These are phyloP conservation scores for Lentinula aciculospora DNA, from an alignment of 768 basidiomycete genomes.

Conservation along the genomic window DNA sequence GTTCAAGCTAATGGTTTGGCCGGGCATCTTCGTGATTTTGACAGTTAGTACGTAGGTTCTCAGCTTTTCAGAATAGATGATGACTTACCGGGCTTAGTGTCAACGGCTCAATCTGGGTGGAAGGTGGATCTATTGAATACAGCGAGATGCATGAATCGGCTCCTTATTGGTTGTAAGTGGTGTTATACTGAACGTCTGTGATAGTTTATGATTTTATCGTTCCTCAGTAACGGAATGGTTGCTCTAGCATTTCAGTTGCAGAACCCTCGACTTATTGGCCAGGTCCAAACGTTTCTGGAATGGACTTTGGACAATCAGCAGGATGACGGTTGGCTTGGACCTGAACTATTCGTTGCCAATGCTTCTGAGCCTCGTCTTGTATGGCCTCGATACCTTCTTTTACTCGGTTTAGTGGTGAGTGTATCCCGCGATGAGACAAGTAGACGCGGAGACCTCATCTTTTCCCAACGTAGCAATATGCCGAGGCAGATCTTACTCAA, in stretches of 20 bases:
- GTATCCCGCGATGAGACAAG: not conserved
- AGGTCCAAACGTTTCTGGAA: constrained; percentile 32
- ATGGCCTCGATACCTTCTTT: constrained; percentile 37
- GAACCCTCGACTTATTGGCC: constrained; percentile 29
- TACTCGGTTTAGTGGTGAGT: constrained; percentile 32
- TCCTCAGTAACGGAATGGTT: constrained; percentile 32
- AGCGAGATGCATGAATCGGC: constrained; percentile 39
- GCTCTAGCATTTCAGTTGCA: constrained; percentile 35
- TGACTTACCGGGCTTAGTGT: constrained; percentile 20
- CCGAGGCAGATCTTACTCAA: constrained; percentile 33
- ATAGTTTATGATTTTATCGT: not conserved
- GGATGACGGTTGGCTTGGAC: constrained; percentile 36
- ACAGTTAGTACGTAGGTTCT: constrained; percentile 26
- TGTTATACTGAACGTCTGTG: not conserved
- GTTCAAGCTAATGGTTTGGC: constrained; percentile 35
- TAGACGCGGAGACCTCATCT: not conserved
- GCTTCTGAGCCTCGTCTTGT: constrained; percentile 30
- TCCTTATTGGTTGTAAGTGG: constrained; percentile 38
- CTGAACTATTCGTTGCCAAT: constrained; percentile 30
- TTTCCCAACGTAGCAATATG: constrained; percentile 30
- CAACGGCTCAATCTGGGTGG: constrained; percentile 37
- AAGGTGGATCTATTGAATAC: constrained; percentile 36
- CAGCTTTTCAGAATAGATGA: not conserved
- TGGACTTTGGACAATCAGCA: constrained; percentile 31
- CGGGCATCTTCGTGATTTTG: constrained; percentile 34